Evolutionary conservation across 257 asterid species (phyloP).

Genomic region (Haberlea rhodopensis): DNA sequence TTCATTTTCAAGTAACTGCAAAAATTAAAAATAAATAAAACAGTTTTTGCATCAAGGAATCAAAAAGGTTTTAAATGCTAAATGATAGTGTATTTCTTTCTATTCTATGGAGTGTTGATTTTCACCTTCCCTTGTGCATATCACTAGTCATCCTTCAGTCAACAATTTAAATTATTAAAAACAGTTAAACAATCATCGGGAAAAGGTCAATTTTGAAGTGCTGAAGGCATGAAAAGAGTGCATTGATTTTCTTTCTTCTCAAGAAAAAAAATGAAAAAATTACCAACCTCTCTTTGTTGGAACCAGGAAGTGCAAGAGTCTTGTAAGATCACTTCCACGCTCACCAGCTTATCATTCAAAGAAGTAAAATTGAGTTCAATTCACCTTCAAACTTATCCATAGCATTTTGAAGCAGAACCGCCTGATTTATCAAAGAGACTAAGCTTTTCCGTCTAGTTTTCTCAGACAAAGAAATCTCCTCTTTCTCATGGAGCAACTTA

Average conservation of each 20-base stretch:
- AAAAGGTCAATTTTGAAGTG: neutral
- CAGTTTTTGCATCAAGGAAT: slow-evolving; percentile 20
- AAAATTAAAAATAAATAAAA: too few species aligned
- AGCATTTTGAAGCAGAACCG: slow-evolving; percentile 45
- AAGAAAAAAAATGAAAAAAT: slow-evolving; percentile 7
- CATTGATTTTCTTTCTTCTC: neutral
- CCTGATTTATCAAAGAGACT: slow-evolving; percentile 44
- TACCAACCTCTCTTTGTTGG: slow-evolving; percentile 66
- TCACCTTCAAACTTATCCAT: slow-evolving; percentile 56
- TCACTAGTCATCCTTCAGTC: neutral
- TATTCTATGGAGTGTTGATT: neutral
- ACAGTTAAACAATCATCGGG: neutral
- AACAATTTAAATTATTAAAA: neutral
- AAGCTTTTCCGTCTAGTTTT: slow-evolving; percentile 46
- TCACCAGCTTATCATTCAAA: slow-evolving; percentile 52
- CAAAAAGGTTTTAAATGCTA: slow-evolving; percentile 4
- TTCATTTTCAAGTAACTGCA: slow-evolving; percentile 78
- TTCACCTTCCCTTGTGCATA: neutral
- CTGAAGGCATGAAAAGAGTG: slow-evolving; percentile 5
- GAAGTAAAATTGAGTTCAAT: slow-evolving; percentile 42
- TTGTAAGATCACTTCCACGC: slow-evolving; percentile 47
- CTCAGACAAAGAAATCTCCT: slow-evolving; percentile 51
- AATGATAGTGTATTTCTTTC: too few species aligned
- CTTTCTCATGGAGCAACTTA: slow-evolving; percentile 53
- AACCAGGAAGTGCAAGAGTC: slow-evolving; percentile 55